Evolutionary conservation across 345 rosid species (phyloP).

Genomic region (Moringa oleifera): DNA sequence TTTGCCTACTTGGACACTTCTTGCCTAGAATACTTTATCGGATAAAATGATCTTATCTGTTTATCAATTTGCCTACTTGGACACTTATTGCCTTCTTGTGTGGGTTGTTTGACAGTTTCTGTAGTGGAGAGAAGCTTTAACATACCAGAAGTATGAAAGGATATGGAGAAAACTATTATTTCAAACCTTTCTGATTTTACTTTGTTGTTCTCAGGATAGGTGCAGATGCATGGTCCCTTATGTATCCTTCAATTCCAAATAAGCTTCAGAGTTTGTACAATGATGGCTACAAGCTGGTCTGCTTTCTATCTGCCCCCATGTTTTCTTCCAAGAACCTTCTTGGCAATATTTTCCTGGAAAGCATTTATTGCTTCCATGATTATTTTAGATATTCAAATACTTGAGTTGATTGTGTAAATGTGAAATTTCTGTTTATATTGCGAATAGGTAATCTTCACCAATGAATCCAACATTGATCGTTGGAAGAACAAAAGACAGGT

Average conservation of each 20-base stretch:
- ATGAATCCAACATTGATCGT: constrained; percentile 95
- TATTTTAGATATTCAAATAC: neutral
- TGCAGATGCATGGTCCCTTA: constrained; percentile 88
- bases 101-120: too few relatives aligned
- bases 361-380: too few relatives aligned
- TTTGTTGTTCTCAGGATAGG: constrained; percentile 52
- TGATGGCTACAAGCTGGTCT: constrained; percentile 90
- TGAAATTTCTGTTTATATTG: constrained; percentile 4
- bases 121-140: too few relatives aligned
- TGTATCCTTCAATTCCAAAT: constrained; percentile 87
- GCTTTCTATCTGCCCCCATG: neutral
- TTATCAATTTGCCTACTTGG: too few relatives aligned
- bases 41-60: too few relatives aligned
- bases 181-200: too few relatives aligned
- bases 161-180: too few relatives aligned
- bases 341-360: too few relatives aligned
- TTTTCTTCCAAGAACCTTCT: neutral
- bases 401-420: neutral
- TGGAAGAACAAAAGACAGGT: constrained; percentile 94
- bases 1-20: too few relatives aligned
- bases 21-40: too few relatives aligned
- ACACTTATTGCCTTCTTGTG: too few relatives aligned
- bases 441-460: constrained; percentile 80
- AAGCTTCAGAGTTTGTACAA: constrained; percentile 64
- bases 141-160: too few relatives aligned